Percentiles rank a stretch among this genome's conserved stretches.
Conservation (phyloP, 805 yeast species). For the Candida tallmaniae region DNA sequence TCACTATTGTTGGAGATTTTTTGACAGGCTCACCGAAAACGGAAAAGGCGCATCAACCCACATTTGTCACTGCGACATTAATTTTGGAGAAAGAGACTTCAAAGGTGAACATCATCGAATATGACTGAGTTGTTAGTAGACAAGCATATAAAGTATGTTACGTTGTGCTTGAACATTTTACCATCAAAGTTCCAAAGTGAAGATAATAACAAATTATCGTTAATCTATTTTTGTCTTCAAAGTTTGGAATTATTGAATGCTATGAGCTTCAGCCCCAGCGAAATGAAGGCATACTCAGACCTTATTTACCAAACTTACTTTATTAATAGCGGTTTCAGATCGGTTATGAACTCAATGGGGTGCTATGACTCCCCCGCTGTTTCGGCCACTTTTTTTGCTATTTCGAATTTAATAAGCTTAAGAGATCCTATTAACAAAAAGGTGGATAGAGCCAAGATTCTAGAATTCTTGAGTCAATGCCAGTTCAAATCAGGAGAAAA, state of each 20-base stretch:
- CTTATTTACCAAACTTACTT: constrained; percentile 45
- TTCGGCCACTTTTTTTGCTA: constrained; percentile 74
- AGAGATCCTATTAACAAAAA: constrained; percentile 33
- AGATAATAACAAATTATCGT: constrained; percentile 65
- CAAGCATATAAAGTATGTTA: constrained; percentile 43
- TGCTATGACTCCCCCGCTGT: constrained; percentile 59
- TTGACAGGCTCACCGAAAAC: background rate
- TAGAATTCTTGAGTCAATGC: constrained; percentile 53
- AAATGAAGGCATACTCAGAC: constrained; percentile 24
- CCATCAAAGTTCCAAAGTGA: constrained; percentile 56
- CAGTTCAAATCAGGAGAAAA: constrained; percentile 40
- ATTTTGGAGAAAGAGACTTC: no score
- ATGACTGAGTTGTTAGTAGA: constrained; percentile 12
- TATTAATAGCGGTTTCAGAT: constrained; percentile 49
- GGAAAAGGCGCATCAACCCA: no score
- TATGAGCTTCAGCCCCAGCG: constrained; percentile 6
- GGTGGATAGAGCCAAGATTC: constrained; percentile 43
- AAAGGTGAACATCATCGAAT: background rate
- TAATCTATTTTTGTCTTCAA: constrained; percentile 65
- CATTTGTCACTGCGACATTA: no score
- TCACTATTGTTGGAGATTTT: no score
- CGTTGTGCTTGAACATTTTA: constrained; percentile 47
- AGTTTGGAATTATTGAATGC: constrained; percentile 48
- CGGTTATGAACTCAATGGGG: constrained; percentile 38
- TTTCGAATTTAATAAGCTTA: constrained; percentile 52